Conservation (phyloP, 225 moss, liverwort and hornwort genomes). For the Pseudisothecium myosuroides region DNA sequence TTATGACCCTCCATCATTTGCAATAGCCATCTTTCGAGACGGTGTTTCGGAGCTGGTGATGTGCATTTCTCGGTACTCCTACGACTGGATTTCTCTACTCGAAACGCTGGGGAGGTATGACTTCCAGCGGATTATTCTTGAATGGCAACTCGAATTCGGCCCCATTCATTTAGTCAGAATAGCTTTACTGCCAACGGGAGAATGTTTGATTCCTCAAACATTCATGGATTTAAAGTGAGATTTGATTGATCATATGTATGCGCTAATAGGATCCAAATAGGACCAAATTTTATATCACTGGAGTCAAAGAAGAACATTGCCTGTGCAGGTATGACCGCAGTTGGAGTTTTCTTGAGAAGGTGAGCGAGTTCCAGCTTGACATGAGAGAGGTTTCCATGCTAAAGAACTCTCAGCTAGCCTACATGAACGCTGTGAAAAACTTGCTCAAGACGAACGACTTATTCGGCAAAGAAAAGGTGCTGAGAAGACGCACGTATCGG, state of each 20-base stretch:
- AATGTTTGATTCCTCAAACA: not conserved
- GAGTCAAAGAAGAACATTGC: not conserved
- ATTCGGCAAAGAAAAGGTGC: not conserved
- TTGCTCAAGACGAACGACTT: not conserved
- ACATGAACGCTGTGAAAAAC: not conserved
- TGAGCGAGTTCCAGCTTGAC: slow-evolving; percentile 7
- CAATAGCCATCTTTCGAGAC: not conserved
- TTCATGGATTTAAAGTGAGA: not conserved
- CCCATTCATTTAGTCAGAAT: not conserved
- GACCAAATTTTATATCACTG: not conserved
- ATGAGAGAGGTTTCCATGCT: not conserved
- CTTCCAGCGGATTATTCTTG: not conserved
- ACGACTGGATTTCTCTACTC: slow-evolving; percentile 16
- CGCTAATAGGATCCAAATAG: not conserved
- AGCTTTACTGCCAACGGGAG: not conserved
- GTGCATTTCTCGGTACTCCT: slow-evolving; percentile 7
- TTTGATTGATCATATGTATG: not conserved
- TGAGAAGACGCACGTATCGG: not conserved
- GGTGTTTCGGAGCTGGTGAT: slow-evolving; percentile 9
- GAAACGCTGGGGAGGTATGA: not conserved
- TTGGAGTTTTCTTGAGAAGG: not conserved
- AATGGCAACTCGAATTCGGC: not conserved
- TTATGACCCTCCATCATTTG: not conserved
- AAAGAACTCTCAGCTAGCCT: not conserved
- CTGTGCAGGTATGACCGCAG: not conserved